phyloP scores from a whole-genome alignment of 441 rosid genomes.

The Eruca vesicaria region DNA sequence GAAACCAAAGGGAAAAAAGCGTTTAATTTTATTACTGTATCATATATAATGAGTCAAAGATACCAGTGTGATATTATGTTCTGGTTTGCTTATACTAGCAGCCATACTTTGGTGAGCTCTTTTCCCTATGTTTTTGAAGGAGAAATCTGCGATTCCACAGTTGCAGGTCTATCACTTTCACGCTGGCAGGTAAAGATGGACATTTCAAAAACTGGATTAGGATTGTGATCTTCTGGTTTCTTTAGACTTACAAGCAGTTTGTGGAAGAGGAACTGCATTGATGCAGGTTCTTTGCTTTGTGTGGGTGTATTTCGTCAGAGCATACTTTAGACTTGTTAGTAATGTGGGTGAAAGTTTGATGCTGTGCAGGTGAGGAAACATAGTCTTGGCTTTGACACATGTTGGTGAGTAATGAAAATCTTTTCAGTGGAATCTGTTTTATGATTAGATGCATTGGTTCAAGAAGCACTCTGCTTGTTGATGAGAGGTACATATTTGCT shows the following conservation, averaged over 20 bases:
- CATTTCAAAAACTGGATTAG: background rate
- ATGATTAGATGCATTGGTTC: background rate
- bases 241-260: constrained; percentile 11
- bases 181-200: constrained; percentile 14
- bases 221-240: constrained; percentile 2
- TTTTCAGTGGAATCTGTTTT: background rate
- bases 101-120: constrained; percentile 5
- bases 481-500: constrained; percentile 6
- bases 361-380: constrained; percentile 7
- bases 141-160: background rate
- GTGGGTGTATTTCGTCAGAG: constrained; percentile 11
- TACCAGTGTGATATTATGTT: constrained; percentile 14
- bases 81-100: constrained; percentile 7
- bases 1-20: constrained; percentile 25
- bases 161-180: constrained; percentile 26
- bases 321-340: constrained; percentile 10
- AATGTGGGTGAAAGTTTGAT: constrained; percentile 6
- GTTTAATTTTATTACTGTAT: constrained; percentile 12
- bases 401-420: constrained; percentile 13
- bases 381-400: constrained; percentile 1
- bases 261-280: background rate
- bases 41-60: background rate
- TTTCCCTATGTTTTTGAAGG: constrained; percentile 15
- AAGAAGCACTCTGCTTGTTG: constrained; percentile 1
- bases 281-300: constrained; percentile 26